Conservation (phyloP, 2,329 filamentous ascomycete species). For the Calonectria naviculata region DNA sequence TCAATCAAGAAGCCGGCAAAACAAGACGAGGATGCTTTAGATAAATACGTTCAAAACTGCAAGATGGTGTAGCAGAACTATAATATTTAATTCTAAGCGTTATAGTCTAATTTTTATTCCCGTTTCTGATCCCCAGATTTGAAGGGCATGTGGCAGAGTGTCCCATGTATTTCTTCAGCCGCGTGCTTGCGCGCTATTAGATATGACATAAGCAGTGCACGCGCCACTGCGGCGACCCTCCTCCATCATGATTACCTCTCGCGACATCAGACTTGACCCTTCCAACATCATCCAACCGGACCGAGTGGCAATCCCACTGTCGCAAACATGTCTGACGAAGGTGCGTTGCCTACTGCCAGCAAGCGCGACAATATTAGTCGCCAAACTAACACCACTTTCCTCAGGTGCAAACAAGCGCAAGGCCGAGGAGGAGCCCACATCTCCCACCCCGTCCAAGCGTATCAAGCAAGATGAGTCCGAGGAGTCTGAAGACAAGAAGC, state of each 20-base stretch:
- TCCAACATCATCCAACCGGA: slow-evolving; percentile 1
- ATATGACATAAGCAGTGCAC: slow-evolving; percentile 47
- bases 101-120: too few species aligned
- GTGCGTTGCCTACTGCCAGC: slow-evolving; percentile 11
- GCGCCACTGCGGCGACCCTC: slow-evolving; percentile 34
- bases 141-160: too few species aligned
- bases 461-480: slow-evolving; percentile 60
- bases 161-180: too few species aligned
- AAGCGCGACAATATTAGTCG: not conserved
- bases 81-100: too few species aligned
- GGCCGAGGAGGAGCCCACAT: slow-evolving; percentile 73
- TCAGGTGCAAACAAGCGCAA: slow-evolving; percentile 80
- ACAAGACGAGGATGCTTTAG: too few species aligned
- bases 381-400: slow-evolving; percentile 15
- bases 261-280: slow-evolving; percentile 23
- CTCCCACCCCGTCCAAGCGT: slow-evolving; percentile 72
- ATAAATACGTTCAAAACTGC: too few species aligned
- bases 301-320: slow-evolving; percentile 6
- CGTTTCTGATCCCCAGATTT: too few species aligned
- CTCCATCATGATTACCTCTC: slow-evolving; percentile 36
- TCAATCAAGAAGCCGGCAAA: too few species aligned
- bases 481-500: slow-evolving; percentile 56
- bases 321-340: slow-evolving; percentile 40
- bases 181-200: not conserved
- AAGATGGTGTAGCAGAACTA: too few species aligned